Conservation (phyloP, 78 protist genomes). For the Chrysochromulina tobinii region DNA sequence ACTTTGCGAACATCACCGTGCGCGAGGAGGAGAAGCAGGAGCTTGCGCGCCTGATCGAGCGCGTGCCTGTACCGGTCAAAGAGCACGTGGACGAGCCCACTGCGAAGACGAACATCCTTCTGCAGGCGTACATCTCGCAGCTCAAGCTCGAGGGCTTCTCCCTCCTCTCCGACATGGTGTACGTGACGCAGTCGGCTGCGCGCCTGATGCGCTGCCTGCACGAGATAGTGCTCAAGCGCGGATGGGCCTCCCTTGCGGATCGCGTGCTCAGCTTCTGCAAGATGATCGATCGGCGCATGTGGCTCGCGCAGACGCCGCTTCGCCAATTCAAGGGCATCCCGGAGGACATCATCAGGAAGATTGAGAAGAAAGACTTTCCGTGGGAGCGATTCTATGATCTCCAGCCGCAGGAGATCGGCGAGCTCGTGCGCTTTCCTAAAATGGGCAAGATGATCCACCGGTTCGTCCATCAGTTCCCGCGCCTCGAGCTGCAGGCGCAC, state of each 20-base stretch:
- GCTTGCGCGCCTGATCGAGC: constrained; percentile 84
- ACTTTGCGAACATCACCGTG: constrained; percentile 88
- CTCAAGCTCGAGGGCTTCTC: constrained; percentile 94
- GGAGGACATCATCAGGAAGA: constrained; percentile 69
- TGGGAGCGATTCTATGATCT: constrained; percentile 88
- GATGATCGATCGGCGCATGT: constrained; percentile 91
- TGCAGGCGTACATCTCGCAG: constrained; percentile 96
- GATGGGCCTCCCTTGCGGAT: constrained; percentile 94
- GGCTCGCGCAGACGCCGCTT: constrained; percentile 95
- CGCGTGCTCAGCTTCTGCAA: constrained; percentile 76
- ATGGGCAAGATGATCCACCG: constrained; percentile 81
- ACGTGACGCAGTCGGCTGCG: constrained; percentile 95
- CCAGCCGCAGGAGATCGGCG: constrained; percentile 77
- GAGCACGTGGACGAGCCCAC: constrained; percentile 76
- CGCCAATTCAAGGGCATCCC: constrained; percentile 89
- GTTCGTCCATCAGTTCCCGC: constrained; percentile 86
- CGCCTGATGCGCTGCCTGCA: constrained; percentile 93
- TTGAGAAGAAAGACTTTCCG: constrained; percentile 83
- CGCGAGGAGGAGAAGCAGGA: constrained; percentile 96
- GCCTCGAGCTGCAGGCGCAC: constrained; percentile 76
- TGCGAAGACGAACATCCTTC: constrained; percentile 91
- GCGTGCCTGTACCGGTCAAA: constrained; percentile 95
- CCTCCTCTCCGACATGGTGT: constrained; percentile 95
- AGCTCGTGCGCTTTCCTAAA: constrained; percentile 72
- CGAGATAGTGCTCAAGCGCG: constrained; percentile 87